Conservation (phyloP, 2,329 filamentous ascomycete genomes). For the Tothia fuscella region DNA sequence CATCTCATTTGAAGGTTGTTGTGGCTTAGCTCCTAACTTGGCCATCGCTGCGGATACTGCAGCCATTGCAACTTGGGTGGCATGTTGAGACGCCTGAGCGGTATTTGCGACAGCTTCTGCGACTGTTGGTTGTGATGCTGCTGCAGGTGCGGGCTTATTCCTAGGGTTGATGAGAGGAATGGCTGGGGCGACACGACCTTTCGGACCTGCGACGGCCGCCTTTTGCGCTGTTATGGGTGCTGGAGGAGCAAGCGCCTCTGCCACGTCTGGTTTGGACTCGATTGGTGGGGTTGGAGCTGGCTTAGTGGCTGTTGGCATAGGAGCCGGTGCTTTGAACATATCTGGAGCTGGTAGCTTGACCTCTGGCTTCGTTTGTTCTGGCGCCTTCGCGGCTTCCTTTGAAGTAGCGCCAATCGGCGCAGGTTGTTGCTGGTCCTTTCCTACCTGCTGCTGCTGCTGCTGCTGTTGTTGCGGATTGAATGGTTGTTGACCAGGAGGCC, state of each 20-base stretch:
- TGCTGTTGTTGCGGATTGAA: constrained; percentile 53
- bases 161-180: constrained; percentile 42
- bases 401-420: constrained; percentile 29
- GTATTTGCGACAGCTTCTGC: constrained; percentile 17
- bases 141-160: constrained; percentile 22
- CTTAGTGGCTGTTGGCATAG: constrained; percentile 36
- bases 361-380: constrained; percentile 20
- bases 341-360: constrained; percentile 32
- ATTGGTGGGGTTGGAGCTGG: constrained; percentile 51
- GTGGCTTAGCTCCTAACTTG: constrained; percentile 36
- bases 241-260: constrained; percentile 44
- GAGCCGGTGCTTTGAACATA: constrained; percentile 38
- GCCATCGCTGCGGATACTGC: constrained; percentile 75
- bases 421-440: constrained; percentile 22
- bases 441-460: constrained; percentile 31
- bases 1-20: constrained; percentile 13
- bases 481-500: constrained; percentile 58
- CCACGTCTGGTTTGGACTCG: constrained; percentile 54
- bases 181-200: constrained; percentile 49
- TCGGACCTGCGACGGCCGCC: constrained; percentile 29
- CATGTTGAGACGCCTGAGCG: constrained; percentile 42
- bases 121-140: constrained; percentile 26
- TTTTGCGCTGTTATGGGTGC: constrained; percentile 22
- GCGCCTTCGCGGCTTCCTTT: constrained; percentile 29
- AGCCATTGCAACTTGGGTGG: constrained; percentile 61